Conservation (phyloP, 768 basidiomycete species). For the Tricholoma sp. region DNA sequence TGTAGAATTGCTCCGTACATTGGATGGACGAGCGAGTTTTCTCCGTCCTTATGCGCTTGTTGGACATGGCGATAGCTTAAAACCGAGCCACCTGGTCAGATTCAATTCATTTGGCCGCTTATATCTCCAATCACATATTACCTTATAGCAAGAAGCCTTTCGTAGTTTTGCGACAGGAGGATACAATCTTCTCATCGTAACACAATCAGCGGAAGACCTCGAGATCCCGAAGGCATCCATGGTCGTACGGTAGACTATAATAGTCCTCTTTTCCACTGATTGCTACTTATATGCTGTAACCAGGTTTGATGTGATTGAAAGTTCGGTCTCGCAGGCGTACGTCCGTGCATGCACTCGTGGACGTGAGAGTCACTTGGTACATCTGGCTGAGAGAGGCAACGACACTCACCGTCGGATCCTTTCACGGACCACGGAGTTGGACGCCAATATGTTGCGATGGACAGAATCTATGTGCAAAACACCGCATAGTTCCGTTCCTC, state of each 20-base stretch:
- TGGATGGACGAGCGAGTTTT: slow-evolving; percentile 47
- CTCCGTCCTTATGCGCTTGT: slow-evolving; percentile 50
- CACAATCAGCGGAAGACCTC: slow-evolving; percentile 54
- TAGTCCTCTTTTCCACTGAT: background rate
- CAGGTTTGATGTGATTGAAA: slow-evolving; percentile 61
- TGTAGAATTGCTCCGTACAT: slow-evolving; percentile 50
- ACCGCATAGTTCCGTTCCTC: slow-evolving; percentile 38
- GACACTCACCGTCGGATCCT: slow-evolving; percentile 50
- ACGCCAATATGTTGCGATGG: slow-evolving; percentile 44
- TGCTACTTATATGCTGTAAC: background rate
- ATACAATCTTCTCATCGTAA: slow-evolving; percentile 61
- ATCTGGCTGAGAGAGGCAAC: slow-evolving; percentile 59
- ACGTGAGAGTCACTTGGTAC: slow-evolving; percentile 47
- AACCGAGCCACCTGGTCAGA: slow-evolving; percentile 23
- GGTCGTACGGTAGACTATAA: slow-evolving; percentile 51
- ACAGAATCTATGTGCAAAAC: slow-evolving; percentile 37
- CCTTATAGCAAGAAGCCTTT: slow-evolving; percentile 40
- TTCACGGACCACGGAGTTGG: slow-evolving; percentile 33
- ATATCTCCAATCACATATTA: background rate
- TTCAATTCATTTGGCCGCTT: background rate
- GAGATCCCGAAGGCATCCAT: slow-evolving; percentile 52
- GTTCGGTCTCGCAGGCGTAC: slow-evolving; percentile 56
- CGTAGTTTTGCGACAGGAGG: slow-evolving; percentile 48
- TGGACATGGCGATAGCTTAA: slow-evolving; percentile 28
- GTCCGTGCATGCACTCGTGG: slow-evolving; percentile 43